Evolutionary conservation across 345 rosid species (phyloP).

Genomic region (Litchi chinensis): DNA sequence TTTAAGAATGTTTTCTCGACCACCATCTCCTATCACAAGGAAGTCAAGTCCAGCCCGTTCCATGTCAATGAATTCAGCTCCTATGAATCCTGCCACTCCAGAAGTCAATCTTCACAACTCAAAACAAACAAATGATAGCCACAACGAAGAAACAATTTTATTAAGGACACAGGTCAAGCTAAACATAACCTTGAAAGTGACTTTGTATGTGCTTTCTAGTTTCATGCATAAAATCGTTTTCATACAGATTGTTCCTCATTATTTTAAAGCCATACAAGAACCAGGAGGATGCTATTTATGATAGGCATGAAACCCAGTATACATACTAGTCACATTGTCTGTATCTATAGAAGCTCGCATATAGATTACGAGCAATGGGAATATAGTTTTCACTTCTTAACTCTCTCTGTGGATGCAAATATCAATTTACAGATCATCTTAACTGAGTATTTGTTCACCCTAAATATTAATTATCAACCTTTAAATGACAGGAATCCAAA

Average conservation of each 20-base stretch:
- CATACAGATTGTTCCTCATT: not conserved
- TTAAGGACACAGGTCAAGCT: slow-evolving; percentile 65
- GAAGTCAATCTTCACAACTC: slow-evolving; percentile 46
- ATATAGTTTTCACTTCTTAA: slow-evolving; percentile 9
- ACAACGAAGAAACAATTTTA: slow-evolving; percentile 49
- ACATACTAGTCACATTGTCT: not conserved
- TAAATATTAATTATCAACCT: too few relatives aligned
- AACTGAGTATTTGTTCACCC: not conserved
- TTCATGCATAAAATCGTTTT: not conserved
- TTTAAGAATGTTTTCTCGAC: slow-evolving; percentile 47
- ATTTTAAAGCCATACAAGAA: not conserved
- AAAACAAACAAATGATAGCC: slow-evolving; percentile 43
- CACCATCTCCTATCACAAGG: slow-evolving; percentile 46
- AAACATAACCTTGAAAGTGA: not conserved
- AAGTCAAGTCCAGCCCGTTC: slow-evolving; percentile 54
- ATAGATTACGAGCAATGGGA: not conserved
- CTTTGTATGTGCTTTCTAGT: not conserved
- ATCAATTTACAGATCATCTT: not conserved
- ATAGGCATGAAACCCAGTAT: not conserved
- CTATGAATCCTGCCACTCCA: slow-evolving; percentile 36
- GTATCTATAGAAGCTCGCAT: not conserved
- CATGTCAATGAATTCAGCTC: slow-evolving; percentile 42
- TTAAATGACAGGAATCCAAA: too few relatives aligned
- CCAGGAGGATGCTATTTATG: not conserved
- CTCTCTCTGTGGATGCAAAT: not conserved